Evolutionary conservation across 176 grass and related monocot species (phyloP), one percentile per base, ranked within the genome.

Genomic region (Tillandsia leiboldiana): DNA sequence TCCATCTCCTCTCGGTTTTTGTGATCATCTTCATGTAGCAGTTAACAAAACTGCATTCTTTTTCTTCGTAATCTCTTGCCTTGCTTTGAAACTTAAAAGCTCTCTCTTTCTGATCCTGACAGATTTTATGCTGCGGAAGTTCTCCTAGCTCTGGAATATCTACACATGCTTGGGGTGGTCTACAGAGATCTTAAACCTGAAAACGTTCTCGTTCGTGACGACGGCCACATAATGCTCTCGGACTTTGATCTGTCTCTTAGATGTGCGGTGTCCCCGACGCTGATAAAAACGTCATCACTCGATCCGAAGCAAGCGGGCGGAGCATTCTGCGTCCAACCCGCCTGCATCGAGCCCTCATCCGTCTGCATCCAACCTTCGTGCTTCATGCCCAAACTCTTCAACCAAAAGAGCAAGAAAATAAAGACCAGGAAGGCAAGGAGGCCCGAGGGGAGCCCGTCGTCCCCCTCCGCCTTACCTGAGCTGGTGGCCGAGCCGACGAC

Each of bases 111-210:
- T 33, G 3, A 33, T 33, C 29, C 6, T 6, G 22, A 7, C 86
- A 88, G 86, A 68, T 88, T 88, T 58, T 88, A 88, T 9, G 86
- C 86, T 0, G 86, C 86, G 0, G 86, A 88, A 61, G 86, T 82
- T 64, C 86, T 88, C 12, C 86, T 88, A 26, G 82, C 86, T 20
- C 68, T 88, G 23, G 86, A 88, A 27, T 88, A 88, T 72, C 68
- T 88, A 18, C 86, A 88, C 64, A 88, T 88, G 86, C 82, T 88
- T 13, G 86, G 86, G 10, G 86, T 88, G 20, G 86, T 88, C 10
- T 88, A 88, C 78, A 71, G 86, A 26, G 86, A 88, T 72, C 82
- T 88, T 54, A 88, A 88, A 68, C 86, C 86, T 8, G 86, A 88
- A 83, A 88, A 88, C 71, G 82, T 88, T 15, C 78, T 88, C 0